Evolutionary conservation across 1,284 basidiomycete genomes (phyloP), one percentile per base, ranked within the genome.

Genomic region (Schizopora paradoxa): DNA sequence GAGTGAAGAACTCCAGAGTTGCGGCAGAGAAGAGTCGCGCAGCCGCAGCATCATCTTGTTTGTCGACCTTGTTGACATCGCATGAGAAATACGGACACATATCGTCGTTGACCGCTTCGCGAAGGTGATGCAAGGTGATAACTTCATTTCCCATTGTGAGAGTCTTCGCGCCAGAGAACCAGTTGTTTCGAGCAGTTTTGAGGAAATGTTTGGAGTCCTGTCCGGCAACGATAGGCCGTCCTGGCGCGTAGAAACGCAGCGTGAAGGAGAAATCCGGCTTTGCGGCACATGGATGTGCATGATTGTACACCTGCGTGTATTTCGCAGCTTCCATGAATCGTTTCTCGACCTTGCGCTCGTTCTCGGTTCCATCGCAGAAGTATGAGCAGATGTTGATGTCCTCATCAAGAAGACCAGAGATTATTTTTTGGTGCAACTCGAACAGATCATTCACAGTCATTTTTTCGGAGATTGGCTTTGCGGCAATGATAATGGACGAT

Each of bases 41-140:
- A 1, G 70, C 67, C 4, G 70, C 67, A 47, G 60, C 58, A 51
- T 73, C 67, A 52, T 72, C 69, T 54, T 72, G 70, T 1, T 58
- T 49, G 46, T 71, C 67, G 1, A 65, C 27, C 35, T 63, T 62
- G 13, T 60, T 52, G 8, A 71, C 62, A 52, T 72, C 68, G 0
- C 63, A 60, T 6, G 43, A 21, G 42, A 60, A 69, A 1, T 72
- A 51, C 0, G 63, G 58, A 0, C 54, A 54, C 10, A 29, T 31
- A 2, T 42, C 31, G 2, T 48, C 37, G 6, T 45, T 10, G 6
- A 58, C 55, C 3, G 63, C 45, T 3, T 51, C 29, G 6, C 16
- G 41, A 16, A 65, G 46, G 6, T 58, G 57, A 0, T 44, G 21
- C 41, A 56, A 67, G 7, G 54, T 23, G 0, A 54, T 52, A 1